These are phyloP conservation scores for Nothopassalora personata DNA, from an alignment of 2,329 filamentous ascomycete species.

Conservation along the genomic window DNA sequence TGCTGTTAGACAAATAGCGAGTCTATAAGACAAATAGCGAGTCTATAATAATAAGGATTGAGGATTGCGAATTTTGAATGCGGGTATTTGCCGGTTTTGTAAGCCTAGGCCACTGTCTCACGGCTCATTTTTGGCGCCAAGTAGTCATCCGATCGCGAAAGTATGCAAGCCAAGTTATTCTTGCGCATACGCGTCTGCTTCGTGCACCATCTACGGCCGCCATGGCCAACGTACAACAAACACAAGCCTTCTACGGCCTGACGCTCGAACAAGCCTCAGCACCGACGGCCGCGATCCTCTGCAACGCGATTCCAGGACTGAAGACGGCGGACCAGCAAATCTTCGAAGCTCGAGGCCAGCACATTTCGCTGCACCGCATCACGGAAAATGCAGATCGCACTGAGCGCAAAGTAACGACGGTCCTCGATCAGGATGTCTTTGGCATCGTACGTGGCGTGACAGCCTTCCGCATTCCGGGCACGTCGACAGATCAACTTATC, in stretches of 20 bases:
- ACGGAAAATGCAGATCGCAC: conserved; percentile 50
- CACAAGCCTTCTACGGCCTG: conserved; percentile 91
- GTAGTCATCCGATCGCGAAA: too few species aligned
- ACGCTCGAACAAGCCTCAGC: conserved; percentile 90
- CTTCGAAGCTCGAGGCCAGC: conserved; percentile 84
- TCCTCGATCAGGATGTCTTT: conserved; percentile 90
- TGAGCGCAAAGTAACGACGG: conserved; percentile 77
- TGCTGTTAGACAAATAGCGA: too few species aligned
- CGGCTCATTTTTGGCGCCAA: too few species aligned
- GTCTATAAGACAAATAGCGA: too few species aligned
- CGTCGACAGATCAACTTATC: conserved; percentile 95
- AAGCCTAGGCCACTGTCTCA: too few species aligned
- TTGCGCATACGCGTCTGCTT: background rate
- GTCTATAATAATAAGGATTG: too few species aligned
- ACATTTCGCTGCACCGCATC: conserved; percentile 79
- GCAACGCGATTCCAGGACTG: conserved; percentile 74
- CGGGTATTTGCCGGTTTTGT: too few species aligned
- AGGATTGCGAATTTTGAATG: too few species aligned
- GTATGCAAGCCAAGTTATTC: background rate
- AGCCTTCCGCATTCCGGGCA: conserved; percentile 86
- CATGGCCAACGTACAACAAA: conserved; percentile 97
- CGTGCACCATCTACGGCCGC: conserved; percentile 30
- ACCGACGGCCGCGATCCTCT: conserved; percentile 83
- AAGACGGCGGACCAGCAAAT: conserved; percentile 93
- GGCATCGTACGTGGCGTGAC: conserved; percentile 88